Conservation (phyloP, 768 basidiomycete genomes). For the Amanita pseudoporphyria region DNA sequence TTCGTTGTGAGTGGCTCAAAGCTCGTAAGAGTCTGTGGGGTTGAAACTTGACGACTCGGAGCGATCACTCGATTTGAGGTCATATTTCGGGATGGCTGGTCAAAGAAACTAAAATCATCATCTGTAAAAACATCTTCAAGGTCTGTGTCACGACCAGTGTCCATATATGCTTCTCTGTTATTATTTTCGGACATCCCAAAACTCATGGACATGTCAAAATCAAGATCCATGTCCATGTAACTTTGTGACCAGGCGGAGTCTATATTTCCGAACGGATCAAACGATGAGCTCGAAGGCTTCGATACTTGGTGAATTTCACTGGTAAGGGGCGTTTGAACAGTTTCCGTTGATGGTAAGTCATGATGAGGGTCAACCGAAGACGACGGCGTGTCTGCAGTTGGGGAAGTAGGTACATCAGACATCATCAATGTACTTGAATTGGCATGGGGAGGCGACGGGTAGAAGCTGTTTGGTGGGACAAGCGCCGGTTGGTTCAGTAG, state of each 20-base stretch:
- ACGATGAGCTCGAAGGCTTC: constrained; percentile 19
- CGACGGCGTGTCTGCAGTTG: constrained; percentile 9
- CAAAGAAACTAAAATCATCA: constrained; percentile 86
- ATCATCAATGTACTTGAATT: constrained; percentile 20
- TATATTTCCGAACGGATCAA: constrained; percentile 35
- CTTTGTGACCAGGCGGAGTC: constrained; percentile 29
- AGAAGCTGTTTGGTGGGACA: constrained; percentile 31
- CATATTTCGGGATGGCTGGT: constrained; percentile 34
- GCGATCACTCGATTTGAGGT: neutral
- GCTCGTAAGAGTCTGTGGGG: neutral
- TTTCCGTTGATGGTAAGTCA: constrained; percentile 11
- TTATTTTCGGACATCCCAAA: constrained; percentile 18
- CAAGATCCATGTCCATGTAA: constrained; percentile 44
- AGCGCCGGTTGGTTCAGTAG: constrained; percentile 12
- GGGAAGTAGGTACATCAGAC: constrained; percentile 19
- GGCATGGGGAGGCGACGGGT: constrained; percentile 55
- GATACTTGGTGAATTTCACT: constrained; percentile 6
- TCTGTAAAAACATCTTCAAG: constrained; percentile 69
- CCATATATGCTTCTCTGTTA: constrained; percentile 18
- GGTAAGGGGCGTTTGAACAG: constrained; percentile 3
- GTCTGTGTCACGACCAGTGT: constrained; percentile 24
- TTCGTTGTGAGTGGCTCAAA: constrained; percentile 7
- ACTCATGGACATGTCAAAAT: constrained; percentile 26
- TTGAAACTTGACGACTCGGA: neutral
- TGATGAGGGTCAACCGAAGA: constrained; percentile 6